Evolutionary conservation across 2,329 filamentous ascomycete species (phyloP), one percentile per base, ranked within the genome.

Genomic region (Cercospora berteroae): DNA sequence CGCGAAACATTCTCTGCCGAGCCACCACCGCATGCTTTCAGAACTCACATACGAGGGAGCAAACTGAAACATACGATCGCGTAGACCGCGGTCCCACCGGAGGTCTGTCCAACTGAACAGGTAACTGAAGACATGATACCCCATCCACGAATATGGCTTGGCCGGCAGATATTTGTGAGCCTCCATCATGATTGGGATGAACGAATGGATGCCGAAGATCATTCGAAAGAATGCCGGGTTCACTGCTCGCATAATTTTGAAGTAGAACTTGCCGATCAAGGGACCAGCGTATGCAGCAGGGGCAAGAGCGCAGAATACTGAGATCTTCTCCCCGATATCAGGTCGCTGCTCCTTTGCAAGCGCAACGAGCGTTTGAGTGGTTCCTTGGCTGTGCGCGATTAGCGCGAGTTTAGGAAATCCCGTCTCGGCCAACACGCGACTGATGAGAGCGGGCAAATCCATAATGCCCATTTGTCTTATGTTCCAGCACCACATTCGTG

Each of bases 401-500:
- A 97, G 85, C 0, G 90, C 94, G 4, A 97, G 83, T 77, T 94
- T 95, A 16, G 87, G 83, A 74, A 96, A 97, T 0, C 90, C 89
- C 0, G 94, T 97, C 80, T 96, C 90, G 44, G 84, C 85, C 1
- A 97, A 84, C 1, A 97, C 92, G 5, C 92, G 88, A 0, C 90
- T 92, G 1, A 91, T 86, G 36, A 97, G 84, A 0, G 94, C 93
- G 0, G 94, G 86, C 2, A 98, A 84, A 76, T 98, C 94, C 76
- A 96, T 88, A 0, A 94, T 89, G 3, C 93, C 94, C 91, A 97
- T 96, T 75, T 97, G 92, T 0, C 92, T 88, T 64, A 97, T 96
- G 72, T 96, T 96, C 94, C 94, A 98, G 48, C 89, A 88, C 94
- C 94, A 97, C 92, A 97, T 96, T 31, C 93, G 87, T 1, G 94